Conservation (phyloP, 345 rosid genomes). For the Ceriops decandra region DNA sequence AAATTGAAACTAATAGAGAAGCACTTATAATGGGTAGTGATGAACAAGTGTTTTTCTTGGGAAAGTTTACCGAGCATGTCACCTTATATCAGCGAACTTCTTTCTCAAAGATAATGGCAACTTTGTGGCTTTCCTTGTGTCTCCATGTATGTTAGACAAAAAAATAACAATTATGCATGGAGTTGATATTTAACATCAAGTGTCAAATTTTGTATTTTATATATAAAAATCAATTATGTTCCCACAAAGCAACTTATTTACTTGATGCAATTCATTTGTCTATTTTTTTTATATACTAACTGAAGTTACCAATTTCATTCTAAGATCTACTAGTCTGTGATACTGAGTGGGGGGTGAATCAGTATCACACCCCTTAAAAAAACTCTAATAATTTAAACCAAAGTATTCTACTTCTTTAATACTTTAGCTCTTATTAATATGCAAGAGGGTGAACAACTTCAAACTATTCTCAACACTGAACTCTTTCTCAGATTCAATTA, state of each 20-base stretch:
- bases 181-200: not conserved
- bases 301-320: no score
- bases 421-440: no score
- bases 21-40: slow-evolving; percentile 15
- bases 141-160: slow-evolving; percentile 65
- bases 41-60: slow-evolving; percentile 59
- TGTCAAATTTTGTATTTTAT: not conserved
- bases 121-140: slow-evolving; percentile 95
- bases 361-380: no score
- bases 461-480: no score
- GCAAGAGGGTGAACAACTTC: no score
- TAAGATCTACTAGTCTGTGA: no score
- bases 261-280: not conserved
- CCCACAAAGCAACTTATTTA: not conserved
- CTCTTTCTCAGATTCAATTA: no score
- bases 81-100: slow-evolving; percentile 73
- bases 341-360: no score
- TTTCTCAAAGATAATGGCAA: slow-evolving; percentile 66
- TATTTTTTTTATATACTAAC: no score
- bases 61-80: slow-evolving; percentile 57
- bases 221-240: not conserved
- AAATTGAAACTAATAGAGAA: not conserved
- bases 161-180: not conserved
- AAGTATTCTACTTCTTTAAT: no score
- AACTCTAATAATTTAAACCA: no score